Percentiles rank a stretch among this genome's conserved stretches.
phyloP scores from a whole-genome alignment of 2,329 filamentous ascomycete genomes.

The Epichloe uncinata region DNA sequence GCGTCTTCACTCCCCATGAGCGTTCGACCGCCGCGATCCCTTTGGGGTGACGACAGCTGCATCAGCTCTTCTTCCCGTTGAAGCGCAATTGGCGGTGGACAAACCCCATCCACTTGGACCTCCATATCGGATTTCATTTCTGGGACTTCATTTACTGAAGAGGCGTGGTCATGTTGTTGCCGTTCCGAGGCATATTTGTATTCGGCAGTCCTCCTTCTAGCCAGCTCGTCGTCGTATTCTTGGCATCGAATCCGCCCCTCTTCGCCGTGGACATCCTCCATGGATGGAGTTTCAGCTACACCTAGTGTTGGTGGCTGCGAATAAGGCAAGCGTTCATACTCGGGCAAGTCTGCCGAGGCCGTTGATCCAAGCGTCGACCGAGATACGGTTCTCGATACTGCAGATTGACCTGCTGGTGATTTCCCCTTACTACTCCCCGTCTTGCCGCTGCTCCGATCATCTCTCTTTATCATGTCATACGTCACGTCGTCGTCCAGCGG shows the following conservation, averaged over 20 bases:
- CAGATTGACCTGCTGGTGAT: conserved; percentile 24
- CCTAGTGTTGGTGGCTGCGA: conserved; percentile 22
- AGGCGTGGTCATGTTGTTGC: conserved; percentile 24
- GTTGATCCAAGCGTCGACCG: conserved; percentile 41
- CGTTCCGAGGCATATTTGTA: conserved; percentile 35
- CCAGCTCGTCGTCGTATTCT: conserved; percentile 39
- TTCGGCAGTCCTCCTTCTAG: conserved; percentile 39
- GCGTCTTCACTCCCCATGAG: neutral
- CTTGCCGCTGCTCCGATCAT: conserved; percentile 52
- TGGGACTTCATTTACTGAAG: conserved; percentile 2
- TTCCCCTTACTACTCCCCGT: conserved; percentile 49
- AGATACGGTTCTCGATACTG: conserved; percentile 39
- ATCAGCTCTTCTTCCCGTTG: neutral
- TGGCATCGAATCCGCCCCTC: conserved; percentile 36
- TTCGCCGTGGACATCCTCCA: conserved; percentile 39
- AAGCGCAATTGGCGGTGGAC: conserved; percentile 5
- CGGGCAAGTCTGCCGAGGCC: conserved; percentile 21
- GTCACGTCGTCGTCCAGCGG: conserved; percentile 87
- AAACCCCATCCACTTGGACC: conserved; percentile 19
- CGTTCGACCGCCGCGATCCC: neutral
- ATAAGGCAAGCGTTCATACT: conserved; percentile 12
- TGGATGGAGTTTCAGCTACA: conserved; percentile 27
- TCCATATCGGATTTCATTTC: conserved; percentile 14
- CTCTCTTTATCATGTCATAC: conserved; percentile 63
- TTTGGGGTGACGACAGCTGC: neutral